Base-by-base conservation (phyloP, 208 protist genomes). In the Trypanosoma scelopori region DNA sequence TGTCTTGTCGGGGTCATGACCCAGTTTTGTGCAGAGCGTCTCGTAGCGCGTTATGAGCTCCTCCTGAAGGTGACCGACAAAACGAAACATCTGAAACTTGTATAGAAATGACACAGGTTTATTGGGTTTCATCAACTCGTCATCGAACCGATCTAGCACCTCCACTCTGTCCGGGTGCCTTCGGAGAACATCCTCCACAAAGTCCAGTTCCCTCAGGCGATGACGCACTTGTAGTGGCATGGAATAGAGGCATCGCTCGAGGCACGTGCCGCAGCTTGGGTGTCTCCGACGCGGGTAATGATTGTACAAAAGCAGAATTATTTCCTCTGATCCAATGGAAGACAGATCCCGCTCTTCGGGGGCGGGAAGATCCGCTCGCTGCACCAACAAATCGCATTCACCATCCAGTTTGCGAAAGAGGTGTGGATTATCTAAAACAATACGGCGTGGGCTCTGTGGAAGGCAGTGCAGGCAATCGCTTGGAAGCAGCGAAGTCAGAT, bases 81-180 rank as follows among this genome's bases (percentile, higher is more conserved):
- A 96, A 48, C 90, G 85, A 65, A 96, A 96, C 6, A 76, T 49
- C 23, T 71, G 49, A 23, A 46, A 51, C 43, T 23, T 56, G 1
- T 37, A 41, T 32, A 13, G 18, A 16, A 56, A 16, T 23, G 12
- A 16, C 25, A 4, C 18, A 48, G 16, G 43, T 6, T 30, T 22
- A 15, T 60, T 32, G 23, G 27, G 0, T 13, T 79, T 76, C n/a
- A 61, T 13, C 5, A 73, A 32, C 32, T 67, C 62, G 22, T 64
- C 60, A 32, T 66, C 69, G 45, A 65, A 9, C 53, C 20, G 32
- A 18, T 49, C 32, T 0, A 92, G 47, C 6, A 88, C 18, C 69
- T 85, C 87, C 27, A 96, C 85, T 55, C 87, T 92, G 22, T 96
- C 85, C 0, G 87, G 84, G 55, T 81, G 87, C 39, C 59, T 53